These are phyloP conservation scores for Berkeleyomyces basicola DNA, from an alignment of 2,329 filamentous ascomycete species.

Conservation along the genomic window DNA sequence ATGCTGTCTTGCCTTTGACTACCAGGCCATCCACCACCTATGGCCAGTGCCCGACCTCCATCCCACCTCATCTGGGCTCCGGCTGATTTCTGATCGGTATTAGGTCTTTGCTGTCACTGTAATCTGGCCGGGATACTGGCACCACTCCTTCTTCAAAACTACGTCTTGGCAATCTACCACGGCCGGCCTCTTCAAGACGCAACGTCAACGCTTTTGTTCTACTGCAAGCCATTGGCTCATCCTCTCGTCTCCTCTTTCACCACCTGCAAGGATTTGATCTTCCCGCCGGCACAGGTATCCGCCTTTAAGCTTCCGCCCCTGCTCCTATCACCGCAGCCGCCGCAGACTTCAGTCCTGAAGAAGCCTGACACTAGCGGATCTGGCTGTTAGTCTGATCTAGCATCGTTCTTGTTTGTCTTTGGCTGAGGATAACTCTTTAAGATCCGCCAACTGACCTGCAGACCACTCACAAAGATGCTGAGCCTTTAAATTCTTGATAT, in stretches of 20 bases:
- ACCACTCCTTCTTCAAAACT: too few species aligned
- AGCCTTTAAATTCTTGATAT: too few species aligned
- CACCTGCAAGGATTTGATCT: neutral
- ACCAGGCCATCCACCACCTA: too few species aligned
- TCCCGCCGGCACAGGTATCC: neutral
- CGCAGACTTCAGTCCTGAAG: neutral
- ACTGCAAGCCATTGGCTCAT: neutral
- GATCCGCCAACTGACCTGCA: too few species aligned
- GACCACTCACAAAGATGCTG: too few species aligned
- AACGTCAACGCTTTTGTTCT: neutral
- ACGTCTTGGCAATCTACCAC: too few species aligned
- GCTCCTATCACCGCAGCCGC: neutral
- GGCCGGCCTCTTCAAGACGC: neutral
- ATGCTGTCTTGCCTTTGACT: too few species aligned
- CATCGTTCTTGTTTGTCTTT: neutral
- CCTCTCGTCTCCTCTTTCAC: neutral
- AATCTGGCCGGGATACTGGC: too few species aligned
- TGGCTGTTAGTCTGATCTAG: neutral
- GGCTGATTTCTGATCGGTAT: too few species aligned
- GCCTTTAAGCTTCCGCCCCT: neutral
- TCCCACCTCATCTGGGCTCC: too few species aligned
- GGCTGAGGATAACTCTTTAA: neutral
- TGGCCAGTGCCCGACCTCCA: too few species aligned
- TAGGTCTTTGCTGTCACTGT: too few species aligned
- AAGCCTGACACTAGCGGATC: neutral